A percentile compares a stretch with the other conserved stretches of the same genome.
Evolutionary conservation across 306 rosid species (phyloP).

Genomic region (Medicago arabica): DNA sequence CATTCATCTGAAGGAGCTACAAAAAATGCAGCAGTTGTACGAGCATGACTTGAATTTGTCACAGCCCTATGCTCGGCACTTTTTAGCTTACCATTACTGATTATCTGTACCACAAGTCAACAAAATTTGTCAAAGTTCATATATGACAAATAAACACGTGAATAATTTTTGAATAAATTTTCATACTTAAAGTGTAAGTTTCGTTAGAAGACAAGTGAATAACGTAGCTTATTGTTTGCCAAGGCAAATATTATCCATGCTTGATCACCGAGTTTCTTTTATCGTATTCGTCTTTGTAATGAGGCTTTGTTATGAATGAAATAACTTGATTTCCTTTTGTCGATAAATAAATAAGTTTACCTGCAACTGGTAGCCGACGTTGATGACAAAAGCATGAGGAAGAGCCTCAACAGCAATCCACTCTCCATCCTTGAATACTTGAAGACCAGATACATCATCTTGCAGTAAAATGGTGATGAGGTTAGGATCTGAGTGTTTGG

Average conservation of each 20-base stretch:
- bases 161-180: no score
- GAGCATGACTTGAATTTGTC: conserved; percentile 50
- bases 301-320: no score
- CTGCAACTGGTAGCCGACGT: conserved; percentile 37
- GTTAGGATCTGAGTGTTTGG: conserved; percentile 46
- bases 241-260: no score
- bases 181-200: no score
- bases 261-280: no score
- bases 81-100: conserved; percentile 56
- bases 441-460: conserved; percentile 43
- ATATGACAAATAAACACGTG: no score
- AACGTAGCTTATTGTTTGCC: no score
- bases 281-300: no score
- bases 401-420: conserved; percentile 46
- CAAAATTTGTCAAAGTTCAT: neutral
- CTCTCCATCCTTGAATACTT: conserved; percentile 40
- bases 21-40: conserved; percentile 49
- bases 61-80: conserved; percentile 62
- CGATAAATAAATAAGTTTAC: neutral
- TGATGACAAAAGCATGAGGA: conserved; percentile 48
- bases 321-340: no score
- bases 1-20: conserved; percentile 51
- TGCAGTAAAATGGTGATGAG: conserved; percentile 45
- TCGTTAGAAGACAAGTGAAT: no score
- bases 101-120: conserved; percentile 41